Percentiles rank a stretch among this genome's conserved stretches.
phyloP scores from a whole-genome alignment of 352 stramenopile genomes.

The Pythium angustatum region DNA sequence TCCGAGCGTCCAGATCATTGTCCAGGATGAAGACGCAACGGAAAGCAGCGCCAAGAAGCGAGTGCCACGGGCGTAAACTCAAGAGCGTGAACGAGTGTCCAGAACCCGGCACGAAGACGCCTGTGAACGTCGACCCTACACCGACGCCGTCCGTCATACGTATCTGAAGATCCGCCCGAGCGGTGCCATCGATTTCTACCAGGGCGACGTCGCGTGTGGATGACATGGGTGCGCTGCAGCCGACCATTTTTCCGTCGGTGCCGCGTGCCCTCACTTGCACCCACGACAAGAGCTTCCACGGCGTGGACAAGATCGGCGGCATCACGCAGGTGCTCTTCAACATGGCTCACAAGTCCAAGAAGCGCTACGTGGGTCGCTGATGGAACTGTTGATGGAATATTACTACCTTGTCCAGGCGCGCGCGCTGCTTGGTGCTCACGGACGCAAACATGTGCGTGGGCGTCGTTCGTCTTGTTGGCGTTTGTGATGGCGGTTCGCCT shows the following conservation, averaged over 20 bases:
- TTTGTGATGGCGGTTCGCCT: too few species aligned
- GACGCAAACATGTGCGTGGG: too few species aligned
- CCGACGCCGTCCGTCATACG: slow-evolving; percentile 38
- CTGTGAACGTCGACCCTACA: slow-evolving; percentile 46
- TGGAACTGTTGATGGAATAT: too few species aligned
- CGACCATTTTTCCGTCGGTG: slow-evolving; percentile 91
- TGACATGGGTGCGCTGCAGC: slow-evolving; percentile 87
- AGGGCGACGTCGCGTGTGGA: slow-evolving; percentile 89
- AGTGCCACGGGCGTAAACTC: slow-evolving; percentile 40
- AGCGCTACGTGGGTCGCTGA: too few species aligned
- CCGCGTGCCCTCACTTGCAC: slow-evolving; percentile 92
- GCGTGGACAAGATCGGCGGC: slow-evolving; percentile 31
- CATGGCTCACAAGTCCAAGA: slow-evolving; percentile 46
- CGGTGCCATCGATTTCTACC: slow-evolving; percentile 68
- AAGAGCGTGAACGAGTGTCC: slow-evolving; percentile 46
- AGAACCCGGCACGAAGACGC: slow-evolving; percentile 38
- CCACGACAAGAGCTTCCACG: slow-evolving; percentile 82
- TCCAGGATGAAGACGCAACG: slow-evolving; percentile 50
- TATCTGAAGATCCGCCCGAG: slow-evolving; percentile 92
- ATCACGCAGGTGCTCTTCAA: slow-evolving; percentile 41
- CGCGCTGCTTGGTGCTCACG: too few species aligned
- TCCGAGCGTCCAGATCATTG: slow-evolving; percentile 51
- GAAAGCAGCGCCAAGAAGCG: slow-evolving; percentile 34
- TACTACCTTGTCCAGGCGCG: too few species aligned
- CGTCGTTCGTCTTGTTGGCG: too few species aligned